Conservation (phyloP, 139 green algal genomes). For the Coelastrella sp. region DNA sequence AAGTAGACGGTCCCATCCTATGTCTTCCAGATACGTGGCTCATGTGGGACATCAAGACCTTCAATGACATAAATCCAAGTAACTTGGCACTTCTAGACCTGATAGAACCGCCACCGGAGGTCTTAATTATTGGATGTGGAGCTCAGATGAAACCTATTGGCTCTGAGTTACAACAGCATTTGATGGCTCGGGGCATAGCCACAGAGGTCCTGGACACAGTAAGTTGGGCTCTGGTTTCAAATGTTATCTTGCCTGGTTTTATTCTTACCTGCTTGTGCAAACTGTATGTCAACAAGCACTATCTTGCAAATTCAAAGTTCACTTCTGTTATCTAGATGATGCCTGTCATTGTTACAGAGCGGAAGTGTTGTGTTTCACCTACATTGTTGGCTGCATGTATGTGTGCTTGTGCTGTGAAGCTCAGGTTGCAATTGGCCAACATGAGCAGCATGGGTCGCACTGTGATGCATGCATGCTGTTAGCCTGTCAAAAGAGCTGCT, state of each 20-base stretch:
- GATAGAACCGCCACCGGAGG: conserved; percentile 45
- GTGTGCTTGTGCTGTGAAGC: too few relatives aligned
- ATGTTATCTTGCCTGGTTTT: neutral
- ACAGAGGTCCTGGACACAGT: conserved; percentile 77
- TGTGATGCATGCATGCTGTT: too few relatives aligned
- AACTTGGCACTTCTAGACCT: conserved; percentile 42
- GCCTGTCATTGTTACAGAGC: too few relatives aligned
- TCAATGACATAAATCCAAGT: neutral
- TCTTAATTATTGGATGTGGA: conserved; percentile 70
- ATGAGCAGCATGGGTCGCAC: too few relatives aligned
- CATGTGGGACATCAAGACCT: conserved; percentile 31
- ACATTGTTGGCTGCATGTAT: too few relatives aligned
- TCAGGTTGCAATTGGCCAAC: too few relatives aligned
- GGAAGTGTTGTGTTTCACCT: too few relatives aligned
- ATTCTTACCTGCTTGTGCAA: too few relatives aligned
- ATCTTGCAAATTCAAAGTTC: too few relatives aligned
- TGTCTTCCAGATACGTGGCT: conserved; percentile 49
- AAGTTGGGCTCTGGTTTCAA: neutral
- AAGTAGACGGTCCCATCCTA: conserved; percentile 39
- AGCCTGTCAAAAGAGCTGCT: too few relatives aligned
- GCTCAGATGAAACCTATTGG: conserved; percentile 45
- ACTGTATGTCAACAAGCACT: too few relatives aligned
- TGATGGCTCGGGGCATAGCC: conserved; percentile 59
- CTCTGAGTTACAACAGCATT: conserved; percentile 37
- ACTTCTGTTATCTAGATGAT: too few relatives aligned